A percentile compares a stretch with the other conserved stretches of the same genome.
phyloP scores from a whole-genome alignment of 108 stramenopile genomes.

The Skeletonema marinoi region DNA sequence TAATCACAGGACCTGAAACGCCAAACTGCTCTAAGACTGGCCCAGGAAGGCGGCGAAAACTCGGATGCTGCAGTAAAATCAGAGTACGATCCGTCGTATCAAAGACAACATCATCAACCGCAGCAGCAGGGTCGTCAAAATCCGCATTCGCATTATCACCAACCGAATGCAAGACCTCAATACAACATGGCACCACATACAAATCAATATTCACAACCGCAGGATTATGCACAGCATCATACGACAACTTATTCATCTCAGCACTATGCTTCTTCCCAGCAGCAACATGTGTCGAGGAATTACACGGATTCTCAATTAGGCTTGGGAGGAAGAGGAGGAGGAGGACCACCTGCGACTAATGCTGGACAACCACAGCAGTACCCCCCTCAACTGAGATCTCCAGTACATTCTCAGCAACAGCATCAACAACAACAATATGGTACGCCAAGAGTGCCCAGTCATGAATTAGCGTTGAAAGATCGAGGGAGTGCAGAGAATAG shows the following conservation, averaged over 20 bases:
- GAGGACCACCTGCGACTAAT: not conserved
- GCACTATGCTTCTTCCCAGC: not conserved
- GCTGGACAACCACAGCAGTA: constrained; percentile 6
- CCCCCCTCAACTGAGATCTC: not conserved
- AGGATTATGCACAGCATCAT: not conserved
- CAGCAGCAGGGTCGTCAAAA: constrained; percentile 2
- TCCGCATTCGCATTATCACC: constrained; percentile 1
- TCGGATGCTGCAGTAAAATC: constrained; percentile 24
- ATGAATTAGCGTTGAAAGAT: constrained; percentile 29
- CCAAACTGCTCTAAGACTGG: constrained; percentile 68
- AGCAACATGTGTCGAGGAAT: not conserved
- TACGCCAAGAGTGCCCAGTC: constrained; percentile 14
- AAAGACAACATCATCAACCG: not conserved
- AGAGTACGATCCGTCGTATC: not conserved
- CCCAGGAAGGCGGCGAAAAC: constrained; percentile 49
- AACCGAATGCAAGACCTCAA: not conserved
- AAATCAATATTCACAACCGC: constrained; percentile 1
- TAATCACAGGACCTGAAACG: constrained; percentile 67
- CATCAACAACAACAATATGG: constrained; percentile 6
- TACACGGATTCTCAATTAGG: constrained; percentile 23
- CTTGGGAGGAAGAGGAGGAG: constrained; percentile 9
- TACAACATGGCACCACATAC: constrained; percentile 9
- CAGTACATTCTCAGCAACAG: not conserved
- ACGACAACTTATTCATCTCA: not conserved
- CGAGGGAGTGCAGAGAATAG: constrained; percentile 46